Conservation (phyloP, 352 stramenopile genomes). For the Phytopythium helicoides region DNA sequence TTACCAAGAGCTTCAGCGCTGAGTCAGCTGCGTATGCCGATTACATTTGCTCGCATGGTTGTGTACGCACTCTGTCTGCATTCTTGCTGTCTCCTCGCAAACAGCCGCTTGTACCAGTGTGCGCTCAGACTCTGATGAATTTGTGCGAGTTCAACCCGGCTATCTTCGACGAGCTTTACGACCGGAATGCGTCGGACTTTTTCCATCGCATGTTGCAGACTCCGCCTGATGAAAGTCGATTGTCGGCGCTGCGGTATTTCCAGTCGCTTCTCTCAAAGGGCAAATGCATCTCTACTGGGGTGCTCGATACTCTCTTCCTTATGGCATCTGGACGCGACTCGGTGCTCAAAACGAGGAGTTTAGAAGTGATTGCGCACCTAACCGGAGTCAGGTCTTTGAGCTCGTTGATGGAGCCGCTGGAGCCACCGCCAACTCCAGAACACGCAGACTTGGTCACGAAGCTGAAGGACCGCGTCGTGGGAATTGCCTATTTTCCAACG, state of each 20-base stretch:
- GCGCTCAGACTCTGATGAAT: conserved; percentile 75
- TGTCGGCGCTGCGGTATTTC: conserved; percentile 75
- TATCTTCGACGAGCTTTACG: conserved; percentile 63
- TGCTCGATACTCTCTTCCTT: conserved; percentile 74
- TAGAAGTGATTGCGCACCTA: conserved; percentile 52
- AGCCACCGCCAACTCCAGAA: conserved; percentile 37
- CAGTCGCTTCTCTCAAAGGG: conserved; percentile 57
- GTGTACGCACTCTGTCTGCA: conserved; percentile 45
- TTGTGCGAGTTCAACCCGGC: conserved; percentile 67
- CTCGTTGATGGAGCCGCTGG: conserved; percentile 38
- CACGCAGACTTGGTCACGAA: conserved; percentile 43
- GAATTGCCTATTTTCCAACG: conserved; percentile 53
- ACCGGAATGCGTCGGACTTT: conserved; percentile 67
- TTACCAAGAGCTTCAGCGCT: conserved; percentile 74
- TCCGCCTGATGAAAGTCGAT: conserved; percentile 67
- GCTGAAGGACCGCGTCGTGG: conserved; percentile 62
- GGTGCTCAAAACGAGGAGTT: conserved; percentile 42
- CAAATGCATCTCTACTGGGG: conserved; percentile 42
- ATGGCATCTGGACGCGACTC: conserved; percentile 60
- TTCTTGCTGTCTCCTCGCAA: conserved; percentile 70
- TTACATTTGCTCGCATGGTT: conserved; percentile 56
- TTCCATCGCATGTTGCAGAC: conserved; percentile 77
- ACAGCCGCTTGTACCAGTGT: conserved; percentile 56
- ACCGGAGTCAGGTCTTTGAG: conserved; percentile 54
- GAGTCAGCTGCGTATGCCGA: conserved; percentile 51